phyloP scores from a whole-genome alignment of 1,284 basidiomycete species.

The Athelia psychrophila region DNA sequence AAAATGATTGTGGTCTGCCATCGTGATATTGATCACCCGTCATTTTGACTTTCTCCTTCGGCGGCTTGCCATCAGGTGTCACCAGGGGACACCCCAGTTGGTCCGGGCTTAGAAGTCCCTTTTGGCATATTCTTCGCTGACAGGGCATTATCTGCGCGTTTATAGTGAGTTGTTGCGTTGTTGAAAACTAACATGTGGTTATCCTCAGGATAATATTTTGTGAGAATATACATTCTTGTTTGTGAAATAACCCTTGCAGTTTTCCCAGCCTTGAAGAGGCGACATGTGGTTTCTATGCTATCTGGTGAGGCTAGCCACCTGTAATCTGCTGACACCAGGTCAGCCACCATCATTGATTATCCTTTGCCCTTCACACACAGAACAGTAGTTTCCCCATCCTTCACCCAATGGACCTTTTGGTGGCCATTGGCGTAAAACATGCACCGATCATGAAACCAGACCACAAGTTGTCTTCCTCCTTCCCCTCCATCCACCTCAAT shows the following conservation, averaged over 20 bases:
- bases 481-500: background rate
- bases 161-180: background rate
- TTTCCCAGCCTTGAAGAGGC: too few relatives aligned
- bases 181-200: background rate
- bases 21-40: background rate
- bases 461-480: background rate
- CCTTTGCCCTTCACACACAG: conserved; percentile 33
- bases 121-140: conserved; percentile 5
- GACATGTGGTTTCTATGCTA: too few relatives aligned
- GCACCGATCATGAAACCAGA: conserved; percentile 33
- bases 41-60: conserved; percentile 15
- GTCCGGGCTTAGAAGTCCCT: conserved; percentile 1
- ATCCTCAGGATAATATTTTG: conserved; percentile 3
- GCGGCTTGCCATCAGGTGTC: conserved; percentile 5
- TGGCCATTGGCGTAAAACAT: conserved; percentile 37
- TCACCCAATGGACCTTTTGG: conserved; percentile 24
- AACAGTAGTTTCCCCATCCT: conserved; percentile 15
- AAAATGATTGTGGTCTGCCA: conserved; percentile 12
- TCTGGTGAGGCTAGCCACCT: conserved; percentile 15
- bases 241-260: too few relatives aligned
- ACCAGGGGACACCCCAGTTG: conserved; percentile 7
- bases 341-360: conserved; percentile 29
- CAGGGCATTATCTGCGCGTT: conserved; percentile 3
- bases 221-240: too few relatives aligned
- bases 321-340: conserved; percentile 30